phyloP scores from a whole-genome alignment of 1,139 yeast genomes.

The Arxiozyma bovina region DNA sequence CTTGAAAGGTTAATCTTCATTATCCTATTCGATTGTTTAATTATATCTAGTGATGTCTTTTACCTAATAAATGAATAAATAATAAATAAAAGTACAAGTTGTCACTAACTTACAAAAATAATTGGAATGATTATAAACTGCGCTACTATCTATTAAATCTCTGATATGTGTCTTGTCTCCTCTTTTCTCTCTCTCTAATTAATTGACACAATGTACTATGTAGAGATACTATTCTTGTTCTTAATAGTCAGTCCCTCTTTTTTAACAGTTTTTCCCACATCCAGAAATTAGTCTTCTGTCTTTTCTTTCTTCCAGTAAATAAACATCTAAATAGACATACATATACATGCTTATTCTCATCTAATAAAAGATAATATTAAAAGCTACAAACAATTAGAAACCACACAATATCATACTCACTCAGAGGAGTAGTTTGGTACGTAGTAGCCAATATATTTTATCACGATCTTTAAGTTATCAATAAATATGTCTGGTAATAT shows the following conservation, averaged over 20 bases:
- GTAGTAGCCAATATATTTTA: no score
- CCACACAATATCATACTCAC: no score
- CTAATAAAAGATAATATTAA: no score
- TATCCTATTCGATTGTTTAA: neutral
- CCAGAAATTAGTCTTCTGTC: neutral
- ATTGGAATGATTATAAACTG: no score
- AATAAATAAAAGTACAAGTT: no score
- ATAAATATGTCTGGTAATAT: neutral
- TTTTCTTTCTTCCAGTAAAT: neutral
- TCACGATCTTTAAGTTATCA: neutral
- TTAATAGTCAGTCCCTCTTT: neutral
- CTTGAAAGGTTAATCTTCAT: conserved; percentile 26
- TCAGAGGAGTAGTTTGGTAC: neutral
- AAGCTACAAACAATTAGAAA: neutral
- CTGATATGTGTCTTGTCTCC: neutral
- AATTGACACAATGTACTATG: neutral
- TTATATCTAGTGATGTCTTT: neutral
- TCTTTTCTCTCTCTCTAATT: neutral
- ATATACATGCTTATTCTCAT: neutral
- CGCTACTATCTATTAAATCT: neutral
- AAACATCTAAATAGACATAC: no score
- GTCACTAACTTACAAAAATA: neutral
- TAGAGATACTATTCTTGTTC: neutral
- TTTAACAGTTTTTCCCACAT: neutral
- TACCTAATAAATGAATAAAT: no score